Conservation (phyloP, 495 filamentous ascomycete species). For the Aspergillus egyptiacus region DNA sequence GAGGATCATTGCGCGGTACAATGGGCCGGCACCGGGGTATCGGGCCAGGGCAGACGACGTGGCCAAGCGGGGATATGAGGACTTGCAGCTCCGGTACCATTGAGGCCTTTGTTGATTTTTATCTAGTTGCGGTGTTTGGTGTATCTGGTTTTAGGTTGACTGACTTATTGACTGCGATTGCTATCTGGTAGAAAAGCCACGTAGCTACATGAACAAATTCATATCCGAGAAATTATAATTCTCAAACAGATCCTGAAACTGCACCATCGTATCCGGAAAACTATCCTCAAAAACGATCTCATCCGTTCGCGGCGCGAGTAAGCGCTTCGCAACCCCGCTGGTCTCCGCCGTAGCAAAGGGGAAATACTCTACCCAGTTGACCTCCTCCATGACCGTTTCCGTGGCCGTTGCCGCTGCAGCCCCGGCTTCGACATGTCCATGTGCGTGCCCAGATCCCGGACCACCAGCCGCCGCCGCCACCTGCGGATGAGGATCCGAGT, state of each 20-base stretch:
- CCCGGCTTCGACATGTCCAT: neutral
- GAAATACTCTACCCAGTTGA: conserved; percentile 11
- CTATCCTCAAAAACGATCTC: conserved; percentile 5
- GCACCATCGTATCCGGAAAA: conserved; percentile 6
- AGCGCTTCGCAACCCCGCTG: conserved; percentile 3
- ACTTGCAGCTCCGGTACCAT: conserved; percentile 11
- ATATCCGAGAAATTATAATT: conserved; percentile 1
- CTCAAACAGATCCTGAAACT: conserved; percentile 8
- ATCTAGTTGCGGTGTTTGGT: neutral
- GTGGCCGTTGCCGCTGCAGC: no score
- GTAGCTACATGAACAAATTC: conserved; percentile 2
- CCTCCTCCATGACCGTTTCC: neutral
- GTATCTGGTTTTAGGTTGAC: neutral
- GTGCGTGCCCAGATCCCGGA: neutral
- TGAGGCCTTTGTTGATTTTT: neutral
- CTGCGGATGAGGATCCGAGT: neutral
- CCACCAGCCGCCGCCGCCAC: neutral
- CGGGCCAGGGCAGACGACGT: conserved; percentile 20
- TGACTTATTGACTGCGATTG: neutral
- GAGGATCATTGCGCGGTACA: conserved; percentile 30
- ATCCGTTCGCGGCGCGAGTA: conserved; percentile 5
- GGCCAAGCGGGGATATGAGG: conserved; percentile 14
- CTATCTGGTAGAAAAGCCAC: no score
- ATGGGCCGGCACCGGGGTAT: conserved; percentile 22
- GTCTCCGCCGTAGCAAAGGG: conserved; percentile 9